Percentiles rank a stretch among this genome's conserved stretches.
These are phyloP conservation scores for Corymbia calophylla DNA, from an alignment of 441 rosid species.

Conservation along the genomic window DNA sequence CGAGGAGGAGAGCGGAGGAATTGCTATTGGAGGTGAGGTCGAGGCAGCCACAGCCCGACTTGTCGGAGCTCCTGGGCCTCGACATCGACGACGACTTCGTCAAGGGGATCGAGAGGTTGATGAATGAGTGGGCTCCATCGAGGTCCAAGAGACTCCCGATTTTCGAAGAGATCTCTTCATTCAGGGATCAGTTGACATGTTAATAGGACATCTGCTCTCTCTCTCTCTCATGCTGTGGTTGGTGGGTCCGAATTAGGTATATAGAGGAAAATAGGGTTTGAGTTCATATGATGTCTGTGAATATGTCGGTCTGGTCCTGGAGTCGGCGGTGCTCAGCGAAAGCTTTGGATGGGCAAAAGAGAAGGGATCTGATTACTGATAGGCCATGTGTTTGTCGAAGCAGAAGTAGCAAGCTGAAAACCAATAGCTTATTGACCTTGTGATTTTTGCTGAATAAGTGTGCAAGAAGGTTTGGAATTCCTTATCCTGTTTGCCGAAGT, in stretches of 20 bases:
- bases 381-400: not conserved
- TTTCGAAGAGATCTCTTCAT: slow-evolving; percentile 71
- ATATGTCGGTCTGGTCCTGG: not conserved
- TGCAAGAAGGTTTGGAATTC: not conserved
- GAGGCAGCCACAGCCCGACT: slow-evolving; percentile 6
- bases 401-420: not conserved
- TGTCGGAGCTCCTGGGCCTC: slow-evolving; percentile 22
- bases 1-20: slow-evolving; percentile 56
- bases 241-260: not conserved
- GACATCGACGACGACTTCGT: slow-evolving; percentile 40
- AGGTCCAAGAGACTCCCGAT: slow-evolving; percentile 77
- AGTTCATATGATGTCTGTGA: not conserved
- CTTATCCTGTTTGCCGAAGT: not conserved
- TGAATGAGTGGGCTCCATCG: slow-evolving; percentile 36
- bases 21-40: slow-evolving; percentile 43
- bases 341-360: not conserved
- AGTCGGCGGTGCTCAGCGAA: not conserved
- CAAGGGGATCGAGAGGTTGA: slow-evolving; percentile 38
- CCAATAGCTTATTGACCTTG: not conserved
- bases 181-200: slow-evolving; percentile 55
- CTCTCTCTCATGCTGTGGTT: not conserved
- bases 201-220: not conserved
- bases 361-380: not conserved
- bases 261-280: not conserved
- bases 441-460: not conserved